phyloP scores from a whole-genome alignment of 495 filamentous ascomycete species.

The Penicillium subrubescens region DNA sequence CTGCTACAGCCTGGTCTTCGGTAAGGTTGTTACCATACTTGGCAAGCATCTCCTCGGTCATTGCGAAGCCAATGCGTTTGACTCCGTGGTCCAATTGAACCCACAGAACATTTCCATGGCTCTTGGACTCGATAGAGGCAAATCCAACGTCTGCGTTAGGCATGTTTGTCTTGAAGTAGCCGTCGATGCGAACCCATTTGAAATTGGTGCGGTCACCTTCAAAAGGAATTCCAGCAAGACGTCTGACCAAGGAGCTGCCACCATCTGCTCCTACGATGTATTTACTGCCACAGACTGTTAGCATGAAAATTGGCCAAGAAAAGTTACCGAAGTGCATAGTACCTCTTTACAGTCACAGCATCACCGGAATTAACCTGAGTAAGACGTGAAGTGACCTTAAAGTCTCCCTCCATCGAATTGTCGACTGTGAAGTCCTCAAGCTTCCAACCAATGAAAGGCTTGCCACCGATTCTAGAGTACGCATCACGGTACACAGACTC shows the following conservation, averaged over 20 bases:
- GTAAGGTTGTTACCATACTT: conserved; percentile 35
- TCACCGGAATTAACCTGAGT: neutral
- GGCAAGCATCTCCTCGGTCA: conserved; percentile 46
- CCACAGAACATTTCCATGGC: conserved; percentile 55
- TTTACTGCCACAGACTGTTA: conserved; percentile 22
- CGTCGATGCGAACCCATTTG: conserved; percentile 54
- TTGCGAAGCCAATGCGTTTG: conserved; percentile 56
- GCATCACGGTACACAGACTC: conserved; percentile 10
- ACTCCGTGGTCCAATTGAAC: conserved; percentile 49
- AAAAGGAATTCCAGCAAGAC: conserved; percentile 43
- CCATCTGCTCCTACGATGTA: conserved; percentile 54
- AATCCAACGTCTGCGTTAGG: conserved; percentile 25
- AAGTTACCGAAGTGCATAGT: neutral
- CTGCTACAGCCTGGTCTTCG: conserved; percentile 33
- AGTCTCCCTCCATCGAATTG: neutral
- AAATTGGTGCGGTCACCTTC: conserved; percentile 46
- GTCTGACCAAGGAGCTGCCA: conserved; percentile 46
- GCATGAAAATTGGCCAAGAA: neutral
- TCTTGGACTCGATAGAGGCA: conserved; percentile 22
- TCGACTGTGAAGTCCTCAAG: neutral
- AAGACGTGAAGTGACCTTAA: neutral
- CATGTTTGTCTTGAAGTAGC: conserved; percentile 50
- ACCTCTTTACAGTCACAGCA: neutral
- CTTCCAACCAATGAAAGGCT: neutral
- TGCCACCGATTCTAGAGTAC: neutral